Evolutionary conservation across 495 filamentous ascomycete species (phyloP).

Genomic region (Stereocaulon alpinum): DNA sequence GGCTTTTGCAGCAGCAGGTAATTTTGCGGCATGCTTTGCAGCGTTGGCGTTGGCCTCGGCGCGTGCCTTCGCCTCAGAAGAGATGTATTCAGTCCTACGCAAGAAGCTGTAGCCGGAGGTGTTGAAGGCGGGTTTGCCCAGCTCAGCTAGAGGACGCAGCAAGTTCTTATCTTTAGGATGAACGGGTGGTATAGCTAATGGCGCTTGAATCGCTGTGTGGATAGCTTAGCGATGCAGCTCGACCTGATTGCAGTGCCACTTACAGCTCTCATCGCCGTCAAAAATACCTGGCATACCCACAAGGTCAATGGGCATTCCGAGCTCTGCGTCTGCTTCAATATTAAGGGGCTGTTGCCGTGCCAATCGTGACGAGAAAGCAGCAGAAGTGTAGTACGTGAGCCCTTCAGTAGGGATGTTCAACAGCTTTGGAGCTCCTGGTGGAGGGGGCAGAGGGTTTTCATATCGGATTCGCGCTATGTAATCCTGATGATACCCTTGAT

Average conservation of each 20-base stretch:
- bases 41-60: conserved; percentile 32
- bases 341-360: conserved; percentile 87
- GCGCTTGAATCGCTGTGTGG: conserved; percentile 66
- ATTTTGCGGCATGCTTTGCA: conserved; percentile 28
- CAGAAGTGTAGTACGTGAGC: conserved; percentile 74
- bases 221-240: background rate
- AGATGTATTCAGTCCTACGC: conserved; percentile 91
- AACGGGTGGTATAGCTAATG: conserved; percentile 53
- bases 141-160: conserved; percentile 63
- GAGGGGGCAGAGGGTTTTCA: conserved; percentile 87
- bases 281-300: conserved; percentile 91
- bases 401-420: conserved; percentile 93
- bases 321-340: conserved; percentile 93
- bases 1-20: conserved; percentile 31
- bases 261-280: conserved; percentile 90
- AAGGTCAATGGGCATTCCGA: conserved; percentile 93
- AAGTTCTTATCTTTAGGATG: conserved; percentile 77
- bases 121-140: conserved; percentile 69
- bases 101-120: conserved; percentile 77
- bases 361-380: conserved; percentile 76
- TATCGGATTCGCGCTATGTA: conserved; percentile 93
- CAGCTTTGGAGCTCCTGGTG: conserved; percentile 87
- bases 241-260: conserved; percentile 27
- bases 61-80: conserved; percentile 45
- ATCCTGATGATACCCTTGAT: conserved; percentile 76